Evolutionary conservation across 2,329 filamentous ascomycete species (phyloP), one percentile per base, ranked within the genome.

Genomic region (Pseudogymnoascus sp.): DNA sequence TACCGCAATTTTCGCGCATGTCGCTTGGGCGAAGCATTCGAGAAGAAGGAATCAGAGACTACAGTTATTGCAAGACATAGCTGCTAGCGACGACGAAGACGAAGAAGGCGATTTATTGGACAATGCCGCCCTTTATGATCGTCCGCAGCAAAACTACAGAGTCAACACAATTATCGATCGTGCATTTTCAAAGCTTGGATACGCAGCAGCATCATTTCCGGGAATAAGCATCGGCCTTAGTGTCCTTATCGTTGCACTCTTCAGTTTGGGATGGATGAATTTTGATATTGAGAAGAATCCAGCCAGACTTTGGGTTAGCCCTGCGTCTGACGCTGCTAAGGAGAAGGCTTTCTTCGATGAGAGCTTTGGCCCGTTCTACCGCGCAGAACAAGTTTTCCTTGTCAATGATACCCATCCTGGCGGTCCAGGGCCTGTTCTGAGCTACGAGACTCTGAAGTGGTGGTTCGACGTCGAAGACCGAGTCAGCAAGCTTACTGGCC

Each of bases 361-460:
- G 37, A 92, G 91, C 69, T 99, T 99, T 73, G 96, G 95, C 0
- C 92, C 93, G 0, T 99, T 99, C 72, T 99, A 95, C 76, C 89
- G 95, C 42, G 89, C 93, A 0, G 90, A 99, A 74, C 95, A 99
- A 76, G 85, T 88, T 0, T 99, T 99, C 74, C 76, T 99, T 12
- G 91, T 97, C 66, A 99, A 97, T 67, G 93, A 97, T 68, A 92
- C 87, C 0, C 74, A 82, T 0, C 70, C 81, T 1, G 80, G 80
- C 2, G 84, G 84, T 0, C 82, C 86, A 2, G 87, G 89, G 0
- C 90, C 91, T 0, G 91, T 97, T 1, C 77, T 99, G 63, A 92
- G 85, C 74, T 95, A 96, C 68, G 91, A 97, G 7, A 97, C 90
- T 0, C 80, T 99, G 8, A 79, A 82, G 25, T 99, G 95, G 95